Evolutionary conservation across 495 filamentous ascomycete genomes (phyloP).

Genomic region (Penicillium alfredii): DNA sequence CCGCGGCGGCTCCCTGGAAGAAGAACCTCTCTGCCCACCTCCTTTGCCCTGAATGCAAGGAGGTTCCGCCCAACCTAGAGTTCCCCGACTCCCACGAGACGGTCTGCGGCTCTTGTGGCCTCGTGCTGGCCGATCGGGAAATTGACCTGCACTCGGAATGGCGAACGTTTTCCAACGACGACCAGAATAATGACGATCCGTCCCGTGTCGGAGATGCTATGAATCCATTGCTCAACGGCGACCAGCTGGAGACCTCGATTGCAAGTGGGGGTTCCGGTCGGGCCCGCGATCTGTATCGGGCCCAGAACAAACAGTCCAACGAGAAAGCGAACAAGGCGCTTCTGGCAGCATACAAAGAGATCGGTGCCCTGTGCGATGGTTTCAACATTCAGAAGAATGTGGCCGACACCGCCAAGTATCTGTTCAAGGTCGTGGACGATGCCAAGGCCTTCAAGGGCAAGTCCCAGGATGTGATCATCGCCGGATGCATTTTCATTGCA

Average conservation of each 20-base stretch:
- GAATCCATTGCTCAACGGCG: constrained; percentile 82
- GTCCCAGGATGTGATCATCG: constrained; percentile 86
- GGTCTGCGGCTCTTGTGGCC: constrained; percentile 83
- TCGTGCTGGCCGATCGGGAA: constrained; percentile 85
- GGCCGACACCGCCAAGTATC: constrained; percentile 80
- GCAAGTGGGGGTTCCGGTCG: constrained; percentile 71
- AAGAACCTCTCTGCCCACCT: constrained; percentile 79
- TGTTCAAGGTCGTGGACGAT: constrained; percentile 90
- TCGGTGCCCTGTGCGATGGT: constrained; percentile 78
- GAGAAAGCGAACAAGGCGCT: constrained; percentile 83
- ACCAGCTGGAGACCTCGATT: constrained; percentile 87
- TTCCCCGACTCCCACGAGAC: constrained; percentile 89
- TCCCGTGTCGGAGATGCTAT: constrained; percentile 92
- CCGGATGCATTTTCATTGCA: constrained; percentile 94
- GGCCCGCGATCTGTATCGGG: constrained; percentile 71
- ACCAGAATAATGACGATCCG: constrained; percentile 91
- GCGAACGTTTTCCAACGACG: constrained; percentile 97
- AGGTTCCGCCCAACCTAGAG: constrained; percentile 87
- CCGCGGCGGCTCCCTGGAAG: constrained; percentile 45
- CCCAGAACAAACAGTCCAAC: constrained; percentile 75
- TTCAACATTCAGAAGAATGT: constrained; percentile 74
- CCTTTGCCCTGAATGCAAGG: constrained; percentile 85
- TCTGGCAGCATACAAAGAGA: constrained; percentile 80
- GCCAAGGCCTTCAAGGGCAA: constrained; percentile 92
- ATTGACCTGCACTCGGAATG: constrained; percentile 96